Base-by-base conservation (phyloP, 345 rosid species). In the Excoecaria cochinchinensis region DNA sequence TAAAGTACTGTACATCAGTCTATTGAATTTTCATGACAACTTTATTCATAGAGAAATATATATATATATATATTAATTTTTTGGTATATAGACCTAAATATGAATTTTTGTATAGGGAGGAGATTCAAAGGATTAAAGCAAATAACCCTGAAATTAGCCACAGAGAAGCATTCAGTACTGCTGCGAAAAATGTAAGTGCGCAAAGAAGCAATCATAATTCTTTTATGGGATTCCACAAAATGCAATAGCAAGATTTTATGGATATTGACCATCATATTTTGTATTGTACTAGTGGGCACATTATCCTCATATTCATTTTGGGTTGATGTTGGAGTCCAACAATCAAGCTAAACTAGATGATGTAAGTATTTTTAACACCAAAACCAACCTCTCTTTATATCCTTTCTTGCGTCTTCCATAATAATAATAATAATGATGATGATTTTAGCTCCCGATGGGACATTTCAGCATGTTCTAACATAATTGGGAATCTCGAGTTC, bases 101-200 rank as follows among this genome's bases (percentile, higher is more conserved):
- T 12, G n/a, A 16, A 60, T 71, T 74, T 77, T 44, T 48, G 12
- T 36, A 57, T 69, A 95, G 99, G 76, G 98, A 95, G 91, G 98
- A 95, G 90, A 95, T 95, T 74, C 98, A 92, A 79, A 95, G 99
- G 93, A 95, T 95, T 82, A 95, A 95, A 83, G 91, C 94, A n/a
- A 92, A 88, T 66, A 92, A 95, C 77, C 97, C 99, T 25, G 98
- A 90, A 61, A 95, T 95, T 75, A 92, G 92, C 77, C 99, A 95
- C 83, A 88, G 99, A 78, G 98, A 95, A 87, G 99, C 99, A 72
- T 95, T 95, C 86, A 95, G 99, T 77, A 91, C 98, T 48, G 99
- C 99, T 76, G 99, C 99, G 39, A 95, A 95, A 82, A 95, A 95
- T 80, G 99, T 92, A 81, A 89, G 92, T 79, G 47, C 21, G 67